Evolutionary conservation across 129 eudicot genomes (phyloP).

Genomic region (Lactuca sativa): DNA sequence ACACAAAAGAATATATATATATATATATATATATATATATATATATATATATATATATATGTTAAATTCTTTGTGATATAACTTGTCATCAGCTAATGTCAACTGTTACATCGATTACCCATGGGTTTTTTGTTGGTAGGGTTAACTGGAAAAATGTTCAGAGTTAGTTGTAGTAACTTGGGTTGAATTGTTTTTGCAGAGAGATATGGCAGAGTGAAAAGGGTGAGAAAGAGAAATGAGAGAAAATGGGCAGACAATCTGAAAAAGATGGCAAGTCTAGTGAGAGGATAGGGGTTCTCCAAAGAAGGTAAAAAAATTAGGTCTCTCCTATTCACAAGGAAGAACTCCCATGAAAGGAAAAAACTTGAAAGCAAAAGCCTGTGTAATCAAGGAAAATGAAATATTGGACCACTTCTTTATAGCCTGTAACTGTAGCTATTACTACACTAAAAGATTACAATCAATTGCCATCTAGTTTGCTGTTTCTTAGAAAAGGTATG

Average conservation of each 20-base stretch:
- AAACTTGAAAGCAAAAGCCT: slow-evolving; percentile 45
- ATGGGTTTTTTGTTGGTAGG: slow-evolving; percentile 2
- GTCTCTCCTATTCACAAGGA: slow-evolving; percentile 37
- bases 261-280: slow-evolving; percentile 44
- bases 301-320: slow-evolving; percentile 30
- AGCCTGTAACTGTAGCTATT: slow-evolving; percentile 37
- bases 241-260: slow-evolving; percentile 45
- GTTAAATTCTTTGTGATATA: slow-evolving; percentile 6
- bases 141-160: slow-evolving; percentile 20
- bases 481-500: slow-evolving; percentile 38
- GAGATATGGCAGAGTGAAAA: slow-evolving; percentile 36
- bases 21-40: no score
- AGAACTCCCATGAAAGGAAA: slow-evolving; percentile 38
- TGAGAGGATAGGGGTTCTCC: slow-evolving; percentile 37
- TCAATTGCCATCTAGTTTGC: slow-evolving; percentile 38
- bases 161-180: slow-evolving; percentile 26
- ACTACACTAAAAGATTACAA: slow-evolving; percentile 34
- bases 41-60: no score
- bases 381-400: slow-evolving; percentile 38
- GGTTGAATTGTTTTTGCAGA: slow-evolving; percentile 31
- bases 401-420: slow-evolving; percentile 41
- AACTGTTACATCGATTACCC: neutral
- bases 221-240: slow-evolving; percentile 45
- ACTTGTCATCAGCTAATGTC: slow-evolving; percentile 22
- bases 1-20: no score